These are phyloP conservation scores for Xylariaceae sp. DNA, from an alignment of 2,329 filamentous ascomycete genomes.

Conservation along the genomic window DNA sequence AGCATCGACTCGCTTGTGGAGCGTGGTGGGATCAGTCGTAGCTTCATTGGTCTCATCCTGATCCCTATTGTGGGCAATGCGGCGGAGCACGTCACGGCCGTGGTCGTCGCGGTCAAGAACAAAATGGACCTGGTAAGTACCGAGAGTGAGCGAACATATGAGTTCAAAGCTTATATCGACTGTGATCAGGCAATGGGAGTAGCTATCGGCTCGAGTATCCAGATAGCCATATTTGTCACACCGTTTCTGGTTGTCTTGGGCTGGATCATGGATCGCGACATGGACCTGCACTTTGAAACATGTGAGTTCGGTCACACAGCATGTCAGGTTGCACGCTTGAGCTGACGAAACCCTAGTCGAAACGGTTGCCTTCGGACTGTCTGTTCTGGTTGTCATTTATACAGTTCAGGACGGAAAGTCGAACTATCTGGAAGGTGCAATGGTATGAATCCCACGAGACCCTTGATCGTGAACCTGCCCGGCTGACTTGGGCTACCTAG, in stretches of 20 bases:
- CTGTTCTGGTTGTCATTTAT: constrained; percentile 69
- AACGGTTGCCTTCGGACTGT: constrained; percentile 71
- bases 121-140: constrained; percentile 57
- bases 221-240: constrained; percentile 77
- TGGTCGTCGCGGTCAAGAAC: constrained; percentile 71
- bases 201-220: constrained; percentile 74
- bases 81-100: constrained; percentile 75
- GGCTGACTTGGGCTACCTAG: constrained; percentile 27
- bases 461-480: background rate
- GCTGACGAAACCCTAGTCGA: constrained; percentile 45
- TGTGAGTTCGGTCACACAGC: constrained; percentile 33
- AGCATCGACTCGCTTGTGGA: constrained; percentile 69
- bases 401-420: constrained; percentile 76
- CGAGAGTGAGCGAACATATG: background rate
- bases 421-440: constrained; percentile 77
- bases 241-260: constrained; percentile 75
- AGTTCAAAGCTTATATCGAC: constrained; percentile 3
- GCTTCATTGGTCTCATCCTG: constrained; percentile 73
- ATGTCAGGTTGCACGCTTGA: background rate
- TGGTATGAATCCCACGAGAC: constrained; percentile 41
- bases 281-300: constrained; percentile 76
- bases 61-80: constrained; percentile 78
- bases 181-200: constrained; percentile 63
- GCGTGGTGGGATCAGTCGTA: constrained; percentile 67
- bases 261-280: constrained; percentile 65